A percentile compares a stretch with the other conserved stretches of the same genome.
These are phyloP conservation scores for Ogataea sp. DNA, from an alignment of 805 yeast genomes.

Conservation along the genomic window DNA sequence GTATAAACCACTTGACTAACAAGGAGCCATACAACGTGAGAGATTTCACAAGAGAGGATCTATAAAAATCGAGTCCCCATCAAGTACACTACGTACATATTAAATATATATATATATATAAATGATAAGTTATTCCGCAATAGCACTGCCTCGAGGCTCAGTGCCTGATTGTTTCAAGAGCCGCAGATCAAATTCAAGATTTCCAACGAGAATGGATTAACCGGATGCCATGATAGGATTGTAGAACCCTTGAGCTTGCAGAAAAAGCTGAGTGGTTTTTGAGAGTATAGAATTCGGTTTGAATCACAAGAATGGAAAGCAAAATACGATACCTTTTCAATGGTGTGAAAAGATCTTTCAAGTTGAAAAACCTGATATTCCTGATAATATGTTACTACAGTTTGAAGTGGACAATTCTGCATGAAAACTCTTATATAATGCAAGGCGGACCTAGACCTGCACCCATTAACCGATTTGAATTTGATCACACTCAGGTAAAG, in stretches of 20 bases:
- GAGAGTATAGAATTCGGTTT: no score
- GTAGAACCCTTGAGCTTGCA: no score
- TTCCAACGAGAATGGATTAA: no score
- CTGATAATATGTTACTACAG: not conserved
- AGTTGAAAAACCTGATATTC: not conserved
- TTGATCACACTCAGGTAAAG: not conserved
- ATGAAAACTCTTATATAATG: not conserved
- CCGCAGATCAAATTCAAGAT: no score
- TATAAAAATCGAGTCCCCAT: slow-evolving; percentile 34
- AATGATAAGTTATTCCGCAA: not conserved
- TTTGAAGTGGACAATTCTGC: not conserved
- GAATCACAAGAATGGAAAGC: no score
- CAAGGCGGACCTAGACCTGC: not conserved
- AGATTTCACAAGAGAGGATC: slow-evolving; percentile 64
- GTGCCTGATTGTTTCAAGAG: no score
- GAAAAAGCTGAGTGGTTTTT: no score
- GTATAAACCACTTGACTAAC: slow-evolving; percentile 51
- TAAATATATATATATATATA: no score
- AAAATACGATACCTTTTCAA: no score
- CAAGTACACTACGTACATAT: no score
- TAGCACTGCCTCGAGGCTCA: no score
- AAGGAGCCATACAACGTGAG: slow-evolving; percentile 64
- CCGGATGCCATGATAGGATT: no score
- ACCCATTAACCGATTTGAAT: not conserved
- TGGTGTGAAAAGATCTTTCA: not conserved